Evolutionary conservation across 2,329 filamentous ascomycete genomes (phyloP).

Genomic region (Xylariomycetidae sp.): DNA sequence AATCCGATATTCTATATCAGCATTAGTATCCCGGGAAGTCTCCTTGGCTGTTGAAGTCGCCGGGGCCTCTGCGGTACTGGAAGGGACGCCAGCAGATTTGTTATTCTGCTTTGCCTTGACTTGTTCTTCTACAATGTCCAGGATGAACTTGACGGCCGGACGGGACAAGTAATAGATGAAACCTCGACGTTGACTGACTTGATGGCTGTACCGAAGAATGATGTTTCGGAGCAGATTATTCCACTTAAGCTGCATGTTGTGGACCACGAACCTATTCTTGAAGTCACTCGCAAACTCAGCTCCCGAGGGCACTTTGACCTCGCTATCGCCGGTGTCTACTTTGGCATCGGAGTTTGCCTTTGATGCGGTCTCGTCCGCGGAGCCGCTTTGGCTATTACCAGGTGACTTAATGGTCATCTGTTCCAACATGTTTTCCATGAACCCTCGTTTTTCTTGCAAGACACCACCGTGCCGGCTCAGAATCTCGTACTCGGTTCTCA

Average conservation of each 20-base stretch:
- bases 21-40: slow-evolving; percentile 53
- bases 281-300: slow-evolving; percentile 90
- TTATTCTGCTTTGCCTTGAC: slow-evolving; percentile 58
- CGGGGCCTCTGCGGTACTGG: slow-evolving; percentile 18
- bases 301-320: slow-evolving; percentile 62
- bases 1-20: slow-evolving; percentile 77
- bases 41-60: slow-evolving; percentile 34
- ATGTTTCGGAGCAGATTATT: slow-evolving; percentile 95
- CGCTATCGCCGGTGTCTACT: slow-evolving; percentile 50
- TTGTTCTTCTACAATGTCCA: slow-evolving; percentile 96
- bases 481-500: slow-evolving; percentile 57
- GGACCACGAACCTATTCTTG: slow-evolving; percentile 96
- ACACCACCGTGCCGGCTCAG: slow-evolving; percentile 51
- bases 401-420: slow-evolving; percentile 40
- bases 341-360: slow-evolving; percentile 36
- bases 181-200: slow-evolving; percentile 90
- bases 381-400: slow-evolving; percentile 19
- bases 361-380: no score
- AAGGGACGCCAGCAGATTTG: slow-evolving; percentile 21
- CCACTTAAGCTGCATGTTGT: slow-evolving; percentile 98
- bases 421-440: slow-evolving; percentile 54
- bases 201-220: slow-evolving; percentile 93
- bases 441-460: slow-evolving; percentile 53
- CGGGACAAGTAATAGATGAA: slow-evolving; percentile 98
- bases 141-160: slow-evolving; percentile 92